Conservation (phyloP, 1,284 basidiomycete species). For the Tylopilus sp. region DNA sequence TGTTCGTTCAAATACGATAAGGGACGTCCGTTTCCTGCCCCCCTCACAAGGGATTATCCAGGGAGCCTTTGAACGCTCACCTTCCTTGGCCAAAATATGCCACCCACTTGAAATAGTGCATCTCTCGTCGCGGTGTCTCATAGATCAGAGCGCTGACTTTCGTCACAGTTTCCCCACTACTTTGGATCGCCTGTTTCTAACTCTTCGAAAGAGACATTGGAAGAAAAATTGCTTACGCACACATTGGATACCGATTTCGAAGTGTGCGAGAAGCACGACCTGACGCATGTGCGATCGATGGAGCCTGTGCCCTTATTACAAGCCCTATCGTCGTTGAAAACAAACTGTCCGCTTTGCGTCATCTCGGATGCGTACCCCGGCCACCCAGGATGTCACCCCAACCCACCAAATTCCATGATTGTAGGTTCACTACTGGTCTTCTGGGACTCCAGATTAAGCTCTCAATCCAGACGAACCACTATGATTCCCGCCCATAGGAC, state of each 20-base stretch:
- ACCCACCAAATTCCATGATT: too few relatives aligned
- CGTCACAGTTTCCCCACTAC: slow-evolving; percentile 19
- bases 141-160: not conserved
- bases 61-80: slow-evolving; percentile 22
- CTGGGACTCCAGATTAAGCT: too few relatives aligned
- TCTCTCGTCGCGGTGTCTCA: not conserved
- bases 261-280: slow-evolving; percentile 25
- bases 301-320: slow-evolving; percentile 4
- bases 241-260: slow-evolving; percentile 32
- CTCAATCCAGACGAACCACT: too few relatives aligned
- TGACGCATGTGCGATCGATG: slow-evolving; percentile 14
- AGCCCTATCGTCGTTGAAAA: slow-evolving; percentile 15
- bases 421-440: too few relatives aligned
- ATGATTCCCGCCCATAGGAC: too few relatives aligned
- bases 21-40: not conserved
- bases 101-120: slow-evolving; percentile 35
- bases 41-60: slow-evolving; percentile 15
- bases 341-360: slow-evolving; percentile 37
- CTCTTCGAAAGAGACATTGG: slow-evolving; percentile 16
- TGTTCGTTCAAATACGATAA: slow-evolving; percentile 31
- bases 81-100: slow-evolving; percentile 26
- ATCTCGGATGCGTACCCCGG: slow-evolving; percentile 39
- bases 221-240: slow-evolving; percentile 22
- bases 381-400: not conserved
- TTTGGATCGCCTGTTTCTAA: slow-evolving; percentile 16